These are phyloP conservation scores for Rubroboletus satanas DNA, from an alignment of 768 basidiomycete genomes.

Conservation along the genomic window DNA sequence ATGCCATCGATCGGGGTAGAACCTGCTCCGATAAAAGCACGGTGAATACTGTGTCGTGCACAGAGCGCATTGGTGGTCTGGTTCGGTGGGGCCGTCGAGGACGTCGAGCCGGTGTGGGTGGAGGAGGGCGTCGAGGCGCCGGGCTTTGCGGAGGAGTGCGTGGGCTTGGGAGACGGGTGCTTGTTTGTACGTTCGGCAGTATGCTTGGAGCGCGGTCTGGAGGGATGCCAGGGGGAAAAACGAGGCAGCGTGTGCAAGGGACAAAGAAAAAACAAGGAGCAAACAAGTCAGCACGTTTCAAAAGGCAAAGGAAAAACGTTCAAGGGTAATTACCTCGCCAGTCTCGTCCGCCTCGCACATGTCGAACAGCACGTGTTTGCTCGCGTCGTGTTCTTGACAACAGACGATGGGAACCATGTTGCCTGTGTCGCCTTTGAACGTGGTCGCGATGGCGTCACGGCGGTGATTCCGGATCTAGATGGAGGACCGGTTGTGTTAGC, in stretches of 20 bases:
- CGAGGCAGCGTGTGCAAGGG: not conserved
- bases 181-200: constrained; percentile 81
- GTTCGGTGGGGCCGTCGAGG: constrained; percentile 11
- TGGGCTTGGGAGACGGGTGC: constrained; percentile 69
- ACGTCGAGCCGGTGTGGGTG: constrained; percentile 41
- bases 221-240: not conserved
- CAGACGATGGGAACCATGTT: constrained; percentile 73
- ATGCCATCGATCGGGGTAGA: constrained; percentile 26
- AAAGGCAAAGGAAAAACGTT: not conserved
- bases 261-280: not conserved
- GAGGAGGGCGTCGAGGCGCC: constrained; percentile 72
- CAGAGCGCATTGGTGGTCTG: constrained; percentile 45
- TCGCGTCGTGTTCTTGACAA: constrained; percentile 73
- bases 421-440: constrained; percentile 76
- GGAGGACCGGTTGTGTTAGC: not conserved
- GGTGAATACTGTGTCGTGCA: constrained; percentile 75
- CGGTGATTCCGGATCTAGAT: constrained; percentile 72
- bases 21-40: constrained; percentile 55
- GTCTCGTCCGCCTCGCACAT: constrained; percentile 83
- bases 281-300: constrained; percentile 9
- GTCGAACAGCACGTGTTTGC: constrained; percentile 67
- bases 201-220: constrained; percentile 88
- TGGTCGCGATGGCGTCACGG: constrained; percentile 61
- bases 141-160: constrained; percentile 84
- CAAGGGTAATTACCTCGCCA: constrained; percentile 57